These are phyloP conservation scores for Ambrosia artemisiifolia DNA, from an alignment of 129 eudicot genomes.

Conservation along the genomic window DNA sequence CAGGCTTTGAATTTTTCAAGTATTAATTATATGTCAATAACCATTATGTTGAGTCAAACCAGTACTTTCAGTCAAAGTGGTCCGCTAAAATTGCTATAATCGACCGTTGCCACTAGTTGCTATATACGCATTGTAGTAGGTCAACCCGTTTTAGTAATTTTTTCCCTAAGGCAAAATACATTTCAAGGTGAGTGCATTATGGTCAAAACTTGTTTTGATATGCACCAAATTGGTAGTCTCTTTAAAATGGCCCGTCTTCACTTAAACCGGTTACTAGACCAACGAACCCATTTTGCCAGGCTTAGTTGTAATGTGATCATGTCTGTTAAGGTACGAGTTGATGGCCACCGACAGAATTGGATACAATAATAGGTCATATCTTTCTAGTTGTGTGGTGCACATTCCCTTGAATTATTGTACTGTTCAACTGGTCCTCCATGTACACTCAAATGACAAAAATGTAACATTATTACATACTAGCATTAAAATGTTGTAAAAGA, in stretches of 20 bases:
- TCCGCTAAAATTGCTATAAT: slow-evolving; percentile 5
- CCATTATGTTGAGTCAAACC: slow-evolving; percentile 7
- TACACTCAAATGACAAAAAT: neutral
- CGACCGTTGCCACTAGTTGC: too few relatives aligned
- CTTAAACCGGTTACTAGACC: too few relatives aligned
- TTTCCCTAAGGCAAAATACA: too few relatives aligned
- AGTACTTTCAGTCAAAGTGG: slow-evolving; percentile 18
- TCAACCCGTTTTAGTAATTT: too few relatives aligned
- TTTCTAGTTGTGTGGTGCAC: slow-evolving; percentile 14
- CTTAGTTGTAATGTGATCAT: slow-evolving; percentile 20
- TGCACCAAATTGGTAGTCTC: too few relatives aligned
- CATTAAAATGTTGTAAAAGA: neutral
- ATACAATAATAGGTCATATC: slow-evolving; percentile 13
- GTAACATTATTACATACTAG: neutral
- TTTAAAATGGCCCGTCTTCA: too few relatives aligned
- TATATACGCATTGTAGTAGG: too few relatives aligned
- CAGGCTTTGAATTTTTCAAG: neutral
- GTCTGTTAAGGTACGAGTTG: slow-evolving; percentile 14
- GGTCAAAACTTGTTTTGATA: too few relatives aligned
- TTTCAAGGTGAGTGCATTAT: too few relatives aligned
- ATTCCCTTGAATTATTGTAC: neutral
- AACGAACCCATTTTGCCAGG: too few relatives aligned
- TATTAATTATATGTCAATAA: slow-evolving; percentile 13
- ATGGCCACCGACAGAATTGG: slow-evolving; percentile 25
- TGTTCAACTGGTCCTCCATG: slow-evolving; percentile 3